phyloP scores from a whole-genome alignment of 2,329 filamentous ascomycete species.

The Pseudocercospora macadamiae region DNA sequence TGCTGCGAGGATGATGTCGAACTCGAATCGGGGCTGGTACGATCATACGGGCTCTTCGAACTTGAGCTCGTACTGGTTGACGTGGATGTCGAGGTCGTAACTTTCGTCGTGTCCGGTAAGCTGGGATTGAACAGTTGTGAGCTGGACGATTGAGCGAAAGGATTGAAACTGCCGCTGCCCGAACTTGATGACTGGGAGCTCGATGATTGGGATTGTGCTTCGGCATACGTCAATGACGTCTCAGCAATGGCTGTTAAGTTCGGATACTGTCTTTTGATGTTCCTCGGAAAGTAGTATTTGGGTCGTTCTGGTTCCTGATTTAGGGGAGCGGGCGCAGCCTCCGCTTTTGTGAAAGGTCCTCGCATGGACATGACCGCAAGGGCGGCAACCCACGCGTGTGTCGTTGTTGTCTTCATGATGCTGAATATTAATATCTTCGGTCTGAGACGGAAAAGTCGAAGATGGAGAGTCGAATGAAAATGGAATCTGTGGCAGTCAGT shows the following conservation, averaged over 20 bases:
- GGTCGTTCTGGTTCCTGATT: conserved; percentile 42
- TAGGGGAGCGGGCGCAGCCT: conserved; percentile 52
- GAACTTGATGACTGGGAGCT: conserved; percentile 3
- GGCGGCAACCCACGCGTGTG: conserved; percentile 51
- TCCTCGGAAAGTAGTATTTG: conserved; percentile 53
- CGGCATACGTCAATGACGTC: not conserved
- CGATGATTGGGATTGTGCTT: not conserved
- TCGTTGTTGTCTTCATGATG: conserved; percentile 48
- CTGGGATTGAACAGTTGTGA: conserved; percentile 4
- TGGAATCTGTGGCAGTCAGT: conserved; percentile 19
- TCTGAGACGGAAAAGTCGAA: conserved; percentile 22
- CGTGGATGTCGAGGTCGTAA: conserved; percentile 15
- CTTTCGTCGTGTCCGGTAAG: not conserved
- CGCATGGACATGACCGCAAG: conserved; percentile 49
- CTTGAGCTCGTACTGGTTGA: not conserved
- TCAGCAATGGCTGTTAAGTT: conserved; percentile 32
- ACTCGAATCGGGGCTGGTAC: not conserved
- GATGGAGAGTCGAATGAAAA: conserved; percentile 11
- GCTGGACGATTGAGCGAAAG: conserved; percentile 9
- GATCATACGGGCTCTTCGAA: not conserved
- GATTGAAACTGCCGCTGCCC: not conserved
- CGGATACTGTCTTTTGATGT: conserved; percentile 48
- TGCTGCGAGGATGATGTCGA: not conserved
- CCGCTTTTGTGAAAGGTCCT: conserved; percentile 50
- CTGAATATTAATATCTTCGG: conserved; percentile 26